Conservation (phyloP, 805 yeast genomes). For the Dipodascus geniculatus region DNA sequence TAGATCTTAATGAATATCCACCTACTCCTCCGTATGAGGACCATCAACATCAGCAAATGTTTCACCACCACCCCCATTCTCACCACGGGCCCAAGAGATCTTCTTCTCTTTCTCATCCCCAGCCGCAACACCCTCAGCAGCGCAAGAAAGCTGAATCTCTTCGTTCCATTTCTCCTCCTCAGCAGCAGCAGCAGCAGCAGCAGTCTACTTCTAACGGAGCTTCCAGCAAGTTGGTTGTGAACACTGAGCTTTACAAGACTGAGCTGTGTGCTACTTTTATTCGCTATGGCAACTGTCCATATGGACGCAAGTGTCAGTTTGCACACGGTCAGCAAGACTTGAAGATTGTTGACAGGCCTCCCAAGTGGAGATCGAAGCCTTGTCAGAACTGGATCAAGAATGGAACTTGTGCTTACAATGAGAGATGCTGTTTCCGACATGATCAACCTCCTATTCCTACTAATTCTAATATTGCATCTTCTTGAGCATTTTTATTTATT, state of each 20-base stretch:
- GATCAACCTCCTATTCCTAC: slow-evolving; percentile 16
- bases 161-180: background rate
- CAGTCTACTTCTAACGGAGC: slow-evolving; percentile 1
- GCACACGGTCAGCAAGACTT: slow-evolving; percentile 81
- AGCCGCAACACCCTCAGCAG: slow-evolving; percentile 4
- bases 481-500: slow-evolving; percentile 1
- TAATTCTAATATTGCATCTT: slow-evolving; percentile 1
- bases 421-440: slow-evolving; percentile 86
- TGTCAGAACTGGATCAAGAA: slow-evolving; percentile 79
- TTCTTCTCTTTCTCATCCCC: background rate
- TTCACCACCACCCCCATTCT: slow-evolving; percentile 6
- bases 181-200: background rate
- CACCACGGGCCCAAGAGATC: background rate
- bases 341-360: slow-evolving; percentile 58
- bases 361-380: slow-evolving; percentile 83
- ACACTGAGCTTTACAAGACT: slow-evolving; percentile 74
- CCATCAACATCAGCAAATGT: slow-evolving; percentile 5
- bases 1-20: background rate
- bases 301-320: slow-evolving; percentile 86
- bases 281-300: slow-evolving; percentile 63
- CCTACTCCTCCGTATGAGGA: slow-evolving; percentile 1
- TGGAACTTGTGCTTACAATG: slow-evolving; percentile 81
- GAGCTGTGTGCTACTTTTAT: slow-evolving; percentile 76
- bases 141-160: background rate
- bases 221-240: slow-evolving; percentile 24